Base-by-base conservation (phyloP, 805 yeast species). In the Yamadazyma sp. region DNA sequence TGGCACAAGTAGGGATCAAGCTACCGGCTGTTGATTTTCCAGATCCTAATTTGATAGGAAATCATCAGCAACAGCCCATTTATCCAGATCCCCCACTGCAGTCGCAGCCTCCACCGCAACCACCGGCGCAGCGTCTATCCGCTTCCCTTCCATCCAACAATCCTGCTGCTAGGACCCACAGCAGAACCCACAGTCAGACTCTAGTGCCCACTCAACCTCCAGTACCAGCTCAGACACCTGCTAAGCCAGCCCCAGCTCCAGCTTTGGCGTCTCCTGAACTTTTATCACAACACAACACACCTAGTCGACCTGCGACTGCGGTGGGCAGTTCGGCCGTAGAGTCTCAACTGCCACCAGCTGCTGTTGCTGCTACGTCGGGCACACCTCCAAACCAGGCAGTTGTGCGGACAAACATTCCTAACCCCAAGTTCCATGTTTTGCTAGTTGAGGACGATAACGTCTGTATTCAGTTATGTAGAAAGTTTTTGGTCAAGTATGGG, bases 401-500 rank as follows among this genome's bases (percentile, higher is more conserved):
- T 4, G 39, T 50, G 17, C 49, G 57, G 19, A 57, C 62, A 4
- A 50, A 46, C 37, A 39, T 63, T 19, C 54, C 60, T 3, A 62
- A 59, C 42, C 67, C 73, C 5, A 79, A 80, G 16, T 78, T 82
- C 56, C 89, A 82, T 52, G 91, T 84, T 3, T 62, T 84, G 28
- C 60, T 85, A 17, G 93, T 84, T 11, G 95, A 84, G 59, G 95
- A 84, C 60, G 95, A 83, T 57, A 78, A 75, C 26, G 86, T 84
- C 25, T 84, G 96, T 49, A 84, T 88, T 37, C 86, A 84, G 46
- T 68, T 91, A 7, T 86, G 96, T 50, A 71, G 85, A 7, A 85
- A 86, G 56, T 87, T 93, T 53, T 60, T 93, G 40, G 77, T 78
- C 54, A 85, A 87, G 53, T 88, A 85, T 57, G 97, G 97, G 0